Percentiles rank a stretch among this genome's conserved stretches.
phyloP scores from a whole-genome alignment of 257 asterid genomes.

The Gentiana macrophylla region DNA sequence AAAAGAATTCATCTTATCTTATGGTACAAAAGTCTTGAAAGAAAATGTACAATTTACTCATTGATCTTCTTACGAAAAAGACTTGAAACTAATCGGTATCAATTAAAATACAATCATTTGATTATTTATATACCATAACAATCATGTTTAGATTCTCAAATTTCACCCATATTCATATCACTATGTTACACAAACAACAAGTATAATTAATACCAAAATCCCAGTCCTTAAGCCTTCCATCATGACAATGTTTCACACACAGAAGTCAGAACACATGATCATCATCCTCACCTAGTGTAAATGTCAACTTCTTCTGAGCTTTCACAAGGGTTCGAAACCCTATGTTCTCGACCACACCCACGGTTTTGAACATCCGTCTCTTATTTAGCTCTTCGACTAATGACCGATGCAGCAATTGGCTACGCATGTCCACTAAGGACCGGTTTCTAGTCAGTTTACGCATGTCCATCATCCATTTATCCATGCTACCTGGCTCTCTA shows the following conservation, averaged over 20 bases:
- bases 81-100: too few relatives aligned
- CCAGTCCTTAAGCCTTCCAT: slow-evolving; percentile 22
- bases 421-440: slow-evolving; percentile 83
- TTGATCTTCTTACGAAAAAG: too few relatives aligned
- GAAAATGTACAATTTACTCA: too few relatives aligned
- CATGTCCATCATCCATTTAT: slow-evolving; percentile 20
- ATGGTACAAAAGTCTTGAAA: too few relatives aligned
- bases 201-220: slow-evolving; percentile 6
- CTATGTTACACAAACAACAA: neutral
- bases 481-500: slow-evolving; percentile 18
- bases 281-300: slow-evolving; percentile 8
- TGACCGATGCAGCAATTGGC: slow-evolving; percentile 80
- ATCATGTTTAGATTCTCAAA: neutral
- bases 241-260: slow-evolving; percentile 12
- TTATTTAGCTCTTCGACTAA: slow-evolving; percentile 73
- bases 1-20: too few relatives aligned
- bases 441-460: slow-evolving; percentile 55
- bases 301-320: slow-evolving; percentile 21
- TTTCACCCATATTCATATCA: neutral
- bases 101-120: neutral
- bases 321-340: slow-evolving; percentile 66
- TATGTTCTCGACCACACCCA: slow-evolving; percentile 62
- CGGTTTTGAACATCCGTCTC: slow-evolving; percentile 77
- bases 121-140: slow-evolving; percentile 1
- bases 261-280: slow-evolving; percentile 1